Evolutionary conservation across 2,329 filamentous ascomycete species (phyloP), one percentile per base, ranked within the genome.

Genomic region (Colletotrichum somersetense): DNA sequence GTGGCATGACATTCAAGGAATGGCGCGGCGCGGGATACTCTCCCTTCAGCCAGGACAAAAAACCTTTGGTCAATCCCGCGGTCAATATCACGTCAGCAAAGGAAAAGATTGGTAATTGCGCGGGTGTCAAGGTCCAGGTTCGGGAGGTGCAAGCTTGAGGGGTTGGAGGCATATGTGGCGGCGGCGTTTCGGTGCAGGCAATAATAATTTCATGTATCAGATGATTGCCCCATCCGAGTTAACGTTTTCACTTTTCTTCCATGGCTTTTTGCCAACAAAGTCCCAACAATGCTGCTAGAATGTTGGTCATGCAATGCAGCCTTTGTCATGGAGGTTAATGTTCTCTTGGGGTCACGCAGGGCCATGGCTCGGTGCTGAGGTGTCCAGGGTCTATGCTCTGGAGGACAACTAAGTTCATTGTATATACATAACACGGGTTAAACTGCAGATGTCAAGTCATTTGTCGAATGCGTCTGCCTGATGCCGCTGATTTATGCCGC

Each of bases 1-100:
- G 75, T 6, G 79, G 78, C 16, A 72, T 81, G 75, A 80, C 72
- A 1, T 83, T 83, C 74, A 76, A 77, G 30, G 78, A 83, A 66
- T 82, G 81, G 82, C 74, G 73, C 26, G 73, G 70, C 35, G 69
- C 67, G 3, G 73, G 68, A 6, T 75, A 65, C 63, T 66, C 74
- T 30, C 35, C 67, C 18, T 71, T 74, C 59, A 56, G 67, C 35
- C 64, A 68, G n/a, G 64, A 72, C 42, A 71, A 59, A 50, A 71
- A 64, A 23, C 40, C 59, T 26, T 18, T 58, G 16, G 62, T 38
- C 55, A 58, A 33, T 52, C 52, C 65, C n/a, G 38, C 38, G 3
- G 59, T 26, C 16, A 53, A 56, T 48, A 11, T 35, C 5, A 50
- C 48, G 20, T 16, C 61, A 44, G 61, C 4, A 14, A 66, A 67